Conservation (phyloP, 2,329 filamentous ascomycete genomes). For the Ascochyta rabiei region DNA sequence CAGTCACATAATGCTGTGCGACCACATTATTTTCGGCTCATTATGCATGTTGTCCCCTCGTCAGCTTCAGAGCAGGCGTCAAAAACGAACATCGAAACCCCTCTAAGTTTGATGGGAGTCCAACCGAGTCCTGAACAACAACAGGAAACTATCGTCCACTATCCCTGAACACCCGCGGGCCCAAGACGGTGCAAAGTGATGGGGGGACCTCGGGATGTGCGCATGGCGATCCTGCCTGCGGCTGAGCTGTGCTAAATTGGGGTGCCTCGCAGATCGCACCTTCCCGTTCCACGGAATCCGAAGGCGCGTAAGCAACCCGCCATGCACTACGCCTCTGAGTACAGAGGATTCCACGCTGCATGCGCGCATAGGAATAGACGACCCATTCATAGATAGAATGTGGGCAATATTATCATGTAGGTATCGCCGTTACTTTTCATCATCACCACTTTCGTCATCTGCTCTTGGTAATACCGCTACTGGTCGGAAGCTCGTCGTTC, state of each 20-base stretch:
- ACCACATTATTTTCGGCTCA: not conserved
- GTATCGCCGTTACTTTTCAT: not conserved
- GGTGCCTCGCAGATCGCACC: conserved; percentile 12
- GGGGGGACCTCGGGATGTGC: not conserved
- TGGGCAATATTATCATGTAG: not conserved
- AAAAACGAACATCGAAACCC: not conserved
- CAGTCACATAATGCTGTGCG: not conserved
- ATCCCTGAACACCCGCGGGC: not conserved
- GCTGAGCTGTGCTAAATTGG: conserved; percentile 15
- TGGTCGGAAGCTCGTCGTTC: conserved; percentile 3
- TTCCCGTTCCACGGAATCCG: conserved; percentile 13
- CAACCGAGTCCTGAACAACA: not conserved
- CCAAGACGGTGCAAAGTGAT: not conserved
- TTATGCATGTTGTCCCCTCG: not conserved
- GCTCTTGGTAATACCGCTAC: not conserved
- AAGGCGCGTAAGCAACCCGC: conserved; percentile 6
- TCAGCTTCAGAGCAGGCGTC: not conserved
- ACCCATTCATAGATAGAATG: not conserved
- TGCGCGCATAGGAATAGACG: not conserved
- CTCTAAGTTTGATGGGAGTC: not conserved
- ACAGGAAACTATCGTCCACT: not conserved
- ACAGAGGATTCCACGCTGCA: conserved; percentile 1
- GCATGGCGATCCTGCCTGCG: conserved; percentile 10
- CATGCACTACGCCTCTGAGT: conserved; percentile 9
- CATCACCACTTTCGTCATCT: not conserved